Conservation (phyloP, 768 basidiomycete genomes). For the Calocera cornea region DNA sequence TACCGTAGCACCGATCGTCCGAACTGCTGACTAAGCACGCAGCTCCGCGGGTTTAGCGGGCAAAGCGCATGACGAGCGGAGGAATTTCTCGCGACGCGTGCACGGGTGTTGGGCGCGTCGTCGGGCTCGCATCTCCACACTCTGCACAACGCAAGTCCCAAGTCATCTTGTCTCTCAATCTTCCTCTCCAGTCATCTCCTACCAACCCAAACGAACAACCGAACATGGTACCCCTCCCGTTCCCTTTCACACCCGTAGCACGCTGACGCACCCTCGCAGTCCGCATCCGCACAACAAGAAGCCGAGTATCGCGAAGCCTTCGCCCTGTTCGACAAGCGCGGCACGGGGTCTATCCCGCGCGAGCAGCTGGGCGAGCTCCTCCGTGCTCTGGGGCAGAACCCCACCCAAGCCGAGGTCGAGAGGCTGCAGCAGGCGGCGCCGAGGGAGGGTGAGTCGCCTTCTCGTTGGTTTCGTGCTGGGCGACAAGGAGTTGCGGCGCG, state of each 20-base stretch:
- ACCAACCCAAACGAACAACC: neutral
- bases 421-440: conserved; percentile 63
- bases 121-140: too few species aligned
- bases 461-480: neutral
- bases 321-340: conserved; percentile 94
- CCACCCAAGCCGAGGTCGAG: conserved; percentile 94
- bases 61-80: neutral
- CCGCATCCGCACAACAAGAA: conserved; percentile 8
- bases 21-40: neutral
- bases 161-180: neutral
- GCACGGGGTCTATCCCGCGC: conserved; percentile 76
- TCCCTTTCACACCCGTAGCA: neutral
- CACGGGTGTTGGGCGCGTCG: neutral
- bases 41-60: too few species aligned
- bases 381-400: conserved; percentile 91
- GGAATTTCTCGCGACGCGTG: neutral
- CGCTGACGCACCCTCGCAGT: neutral
- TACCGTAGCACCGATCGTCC: too few species aligned
- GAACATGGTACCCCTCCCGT: neutral
- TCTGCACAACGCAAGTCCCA: too few species aligned
- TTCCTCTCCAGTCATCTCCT: neutral
- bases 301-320: conserved; percentile 94
- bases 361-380: conserved; percentile 86
- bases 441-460: conserved; percentile 46
- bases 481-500: too few species aligned